Conservation (phyloP, 225 moss, liverwort and hornwort species). For the Asterella californica region DNA sequence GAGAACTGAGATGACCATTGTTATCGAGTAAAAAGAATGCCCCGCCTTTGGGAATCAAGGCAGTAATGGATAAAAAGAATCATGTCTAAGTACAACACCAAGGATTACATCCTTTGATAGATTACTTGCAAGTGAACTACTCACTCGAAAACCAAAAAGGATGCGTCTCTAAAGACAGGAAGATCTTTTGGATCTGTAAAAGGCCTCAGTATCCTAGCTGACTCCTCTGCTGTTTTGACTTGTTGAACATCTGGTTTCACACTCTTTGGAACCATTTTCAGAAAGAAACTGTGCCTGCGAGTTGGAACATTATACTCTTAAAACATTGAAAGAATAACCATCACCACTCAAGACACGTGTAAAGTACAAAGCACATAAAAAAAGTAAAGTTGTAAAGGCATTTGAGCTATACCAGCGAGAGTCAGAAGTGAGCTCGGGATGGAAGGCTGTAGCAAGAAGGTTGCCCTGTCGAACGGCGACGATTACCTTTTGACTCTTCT, state of each 20-base stretch:
- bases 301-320: not conserved
- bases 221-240: conserved; percentile 12
- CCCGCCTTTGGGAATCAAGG: not conserved
- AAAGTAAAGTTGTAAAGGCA: not conserved
- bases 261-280: conserved; percentile 68
- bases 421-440: conserved; percentile 91
- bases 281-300: conserved; percentile 79
- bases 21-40: not conserved
- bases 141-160: conserved; percentile 66
- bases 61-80: conserved; percentile 16
- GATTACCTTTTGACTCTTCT: conserved; percentile 48
- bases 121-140: not conserved
- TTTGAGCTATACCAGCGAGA: conserved; percentile 61
- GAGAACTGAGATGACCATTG: no score
- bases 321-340: not conserved
- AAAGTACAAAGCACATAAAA: not conserved
- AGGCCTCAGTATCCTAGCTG: conserved; percentile 35
- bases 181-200: conserved; percentile 57
- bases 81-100: conserved; percentile 5
- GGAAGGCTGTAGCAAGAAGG: conserved; percentile 88
- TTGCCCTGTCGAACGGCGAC: conserved; percentile 94
- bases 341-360: not conserved
- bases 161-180: conserved; percentile 73
- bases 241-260: conserved; percentile 33
- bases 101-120: not conserved